A percentile compares a stretch with the other conserved stretches of the same genome.
Conservation (phyloP, 108 stramenopile species). For the Mediolabrus comicus region DNA sequence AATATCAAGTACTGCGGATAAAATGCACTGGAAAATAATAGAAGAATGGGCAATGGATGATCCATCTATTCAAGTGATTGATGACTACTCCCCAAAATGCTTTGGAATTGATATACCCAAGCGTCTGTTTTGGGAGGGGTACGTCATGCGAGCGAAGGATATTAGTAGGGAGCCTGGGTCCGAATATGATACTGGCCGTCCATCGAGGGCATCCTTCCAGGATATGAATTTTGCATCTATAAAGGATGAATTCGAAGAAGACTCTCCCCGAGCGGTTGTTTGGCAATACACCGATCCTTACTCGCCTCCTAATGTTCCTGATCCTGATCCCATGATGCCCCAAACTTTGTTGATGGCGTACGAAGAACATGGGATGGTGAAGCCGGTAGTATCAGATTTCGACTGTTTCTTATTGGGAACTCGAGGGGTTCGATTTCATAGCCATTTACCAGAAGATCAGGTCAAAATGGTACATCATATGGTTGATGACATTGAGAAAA, state of each 20-base stretch:
- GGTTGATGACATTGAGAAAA: slow-evolving; percentile 58
- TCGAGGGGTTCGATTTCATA: slow-evolving; percentile 53
- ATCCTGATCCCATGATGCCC: slow-evolving; percentile 59
- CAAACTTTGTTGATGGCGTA: slow-evolving; percentile 69
- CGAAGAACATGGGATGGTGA: slow-evolving; percentile 65
- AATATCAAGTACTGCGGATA: not conserved
- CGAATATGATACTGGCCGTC: slow-evolving; percentile 58
- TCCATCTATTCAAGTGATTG: slow-evolving; percentile 43
- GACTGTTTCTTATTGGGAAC: slow-evolving; percentile 70
- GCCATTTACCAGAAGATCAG: slow-evolving; percentile 60
- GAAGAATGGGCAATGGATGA: slow-evolving; percentile 39
- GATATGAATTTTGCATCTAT: slow-evolving; percentile 67
- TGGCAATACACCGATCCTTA: slow-evolving; percentile 52
- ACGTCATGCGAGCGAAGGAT: slow-evolving; percentile 48
- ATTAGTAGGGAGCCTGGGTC: slow-evolving; percentile 50
- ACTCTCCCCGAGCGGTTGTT: slow-evolving; percentile 54
- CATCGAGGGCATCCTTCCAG: slow-evolving; percentile 59
- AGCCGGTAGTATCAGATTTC: slow-evolving; percentile 70
- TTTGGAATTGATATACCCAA: slow-evolving; percentile 63
- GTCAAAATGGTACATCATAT: slow-evolving; percentile 58
- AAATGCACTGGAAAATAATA: slow-evolving; percentile 5
- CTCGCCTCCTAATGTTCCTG: slow-evolving; percentile 31
- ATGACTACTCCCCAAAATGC: slow-evolving; percentile 46
- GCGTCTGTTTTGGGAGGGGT: slow-evolving; percentile 70
- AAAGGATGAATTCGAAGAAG: slow-evolving; percentile 26